These are phyloP conservation scores for Epichloe amarillans DNA, from an alignment of 2,329 filamentous ascomycete species.

Conservation along the genomic window DNA sequence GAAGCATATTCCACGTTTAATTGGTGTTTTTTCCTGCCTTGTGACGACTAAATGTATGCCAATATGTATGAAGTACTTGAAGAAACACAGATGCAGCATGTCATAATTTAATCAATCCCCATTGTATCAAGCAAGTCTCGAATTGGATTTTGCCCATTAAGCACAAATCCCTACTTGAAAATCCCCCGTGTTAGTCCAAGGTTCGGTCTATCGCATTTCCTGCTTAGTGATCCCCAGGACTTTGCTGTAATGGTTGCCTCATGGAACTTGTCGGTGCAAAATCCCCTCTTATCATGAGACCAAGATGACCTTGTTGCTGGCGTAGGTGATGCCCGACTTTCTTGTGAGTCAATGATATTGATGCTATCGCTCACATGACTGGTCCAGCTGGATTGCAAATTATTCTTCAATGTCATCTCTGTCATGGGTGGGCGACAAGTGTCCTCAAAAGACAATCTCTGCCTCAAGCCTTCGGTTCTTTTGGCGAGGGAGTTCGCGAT, in stretches of 20 bases:
- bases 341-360: not conserved
- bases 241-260: not conserved
- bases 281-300: not conserved
- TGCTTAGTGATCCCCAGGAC: constrained; percentile 5
- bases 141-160: not conserved
- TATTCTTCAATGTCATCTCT: not conserved
- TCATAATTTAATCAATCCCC: not conserved
- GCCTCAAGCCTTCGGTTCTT: constrained; percentile 45
- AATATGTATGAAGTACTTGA: constrained; percentile 1
- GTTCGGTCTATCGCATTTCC: not conserved
- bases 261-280: not conserved
- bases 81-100: not conserved
- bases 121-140: not conserved
- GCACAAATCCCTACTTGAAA: not conserved
- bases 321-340: not conserved
- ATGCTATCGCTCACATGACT: not conserved
- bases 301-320: not conserved
- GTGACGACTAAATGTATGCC: constrained; percentile 1
- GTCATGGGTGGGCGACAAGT: not conserved
- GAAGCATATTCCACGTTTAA: not conserved
- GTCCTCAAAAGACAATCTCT: constrained; percentile 8
- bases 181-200: not conserved
- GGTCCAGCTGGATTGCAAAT: not conserved
- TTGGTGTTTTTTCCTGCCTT: not conserved
- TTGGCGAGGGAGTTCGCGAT: constrained; percentile 65